Percentiles rank a stretch among this genome's conserved stretches.
phyloP scores from a whole-genome alignment of 495 filamentous ascomycete species.

The Neurospora africana region DNA sequence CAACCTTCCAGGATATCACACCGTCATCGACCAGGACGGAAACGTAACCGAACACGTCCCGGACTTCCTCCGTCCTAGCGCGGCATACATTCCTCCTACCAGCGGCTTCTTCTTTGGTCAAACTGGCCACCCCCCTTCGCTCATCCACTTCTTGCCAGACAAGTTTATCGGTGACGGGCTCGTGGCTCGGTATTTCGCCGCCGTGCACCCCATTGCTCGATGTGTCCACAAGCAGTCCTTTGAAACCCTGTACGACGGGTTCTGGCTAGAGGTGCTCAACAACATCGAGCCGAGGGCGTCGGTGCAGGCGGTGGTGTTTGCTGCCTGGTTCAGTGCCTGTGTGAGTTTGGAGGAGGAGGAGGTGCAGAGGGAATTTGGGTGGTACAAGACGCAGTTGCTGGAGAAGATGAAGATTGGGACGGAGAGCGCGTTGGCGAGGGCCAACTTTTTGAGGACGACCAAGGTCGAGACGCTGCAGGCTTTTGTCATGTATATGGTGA shows the following conservation, averaged over 20 bases:
- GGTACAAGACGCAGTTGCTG: conserved; percentile 40
- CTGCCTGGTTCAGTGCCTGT: conserved; percentile 55
- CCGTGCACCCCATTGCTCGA: conserved; percentile 56
- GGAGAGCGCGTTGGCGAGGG: conserved; percentile 52
- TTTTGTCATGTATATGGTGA: conserved; percentile 62
- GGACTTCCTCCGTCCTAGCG: conserved; percentile 40
- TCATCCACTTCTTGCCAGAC: conserved; percentile 48
- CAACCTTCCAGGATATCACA: background rate
- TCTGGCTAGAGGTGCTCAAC: conserved; percentile 49
- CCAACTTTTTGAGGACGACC: conserved; percentile 59
- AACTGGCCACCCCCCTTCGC: conserved; percentile 30
- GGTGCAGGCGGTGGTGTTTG: conserved; percentile 55
- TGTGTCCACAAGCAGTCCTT: conserved; percentile 56
- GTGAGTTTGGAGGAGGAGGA: conserved; percentile 50
- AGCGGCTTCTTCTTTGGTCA: conserved; percentile 59
- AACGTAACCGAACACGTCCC: conserved; percentile 13
- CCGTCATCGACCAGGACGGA: background rate
- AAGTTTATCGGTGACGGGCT: conserved; percentile 42
- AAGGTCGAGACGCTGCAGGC: conserved; percentile 62
- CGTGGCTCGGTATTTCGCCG: conserved; percentile 51
- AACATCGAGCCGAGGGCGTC: conserved; percentile 51
- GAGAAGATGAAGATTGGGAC: conserved; percentile 51
- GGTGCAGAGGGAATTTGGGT: conserved; percentile 38
- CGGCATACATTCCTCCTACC: conserved; percentile 46
- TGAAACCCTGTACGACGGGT: conserved; percentile 46